Percentiles rank a stretch among this genome's conserved stretches.
Conservation (phyloP, 176 grass and related monocot genomes). For the Oryza meridionalis region DNA sequence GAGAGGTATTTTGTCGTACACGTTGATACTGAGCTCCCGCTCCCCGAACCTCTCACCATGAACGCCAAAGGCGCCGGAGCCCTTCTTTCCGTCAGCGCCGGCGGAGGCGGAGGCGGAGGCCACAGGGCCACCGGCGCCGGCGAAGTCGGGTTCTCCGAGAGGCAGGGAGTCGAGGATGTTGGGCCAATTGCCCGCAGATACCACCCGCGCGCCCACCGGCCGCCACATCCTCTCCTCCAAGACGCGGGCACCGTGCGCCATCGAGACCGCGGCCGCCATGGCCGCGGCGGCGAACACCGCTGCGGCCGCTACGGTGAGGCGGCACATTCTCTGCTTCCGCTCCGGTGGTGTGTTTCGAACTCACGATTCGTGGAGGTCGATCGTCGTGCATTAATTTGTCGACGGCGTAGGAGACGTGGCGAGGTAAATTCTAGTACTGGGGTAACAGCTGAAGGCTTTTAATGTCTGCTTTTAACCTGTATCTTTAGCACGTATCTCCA, state of each 20-base stretch:
- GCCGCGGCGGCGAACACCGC: neutral
- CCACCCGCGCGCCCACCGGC: neutral
- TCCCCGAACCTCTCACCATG: neutral
- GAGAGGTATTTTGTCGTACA: conserved; percentile 23
- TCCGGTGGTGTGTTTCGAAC: neutral
- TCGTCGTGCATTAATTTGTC: neutral
- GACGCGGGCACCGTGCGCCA: neutral
- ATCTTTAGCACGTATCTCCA: neutral
- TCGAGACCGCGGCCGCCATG: neutral
- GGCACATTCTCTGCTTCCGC: neutral
- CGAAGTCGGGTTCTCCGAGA: neutral
- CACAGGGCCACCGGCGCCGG: neutral
- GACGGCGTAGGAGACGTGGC: neutral
- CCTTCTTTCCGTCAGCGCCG: neutral
- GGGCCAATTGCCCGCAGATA: neutral
- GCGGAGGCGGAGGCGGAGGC: neutral
- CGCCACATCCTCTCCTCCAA: neutral
- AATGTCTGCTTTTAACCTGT: neutral
- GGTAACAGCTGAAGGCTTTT: neutral
- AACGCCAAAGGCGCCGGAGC: neutral
- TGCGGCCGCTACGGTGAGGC: neutral
- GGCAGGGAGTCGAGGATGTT: neutral
- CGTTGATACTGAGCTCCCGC: neutral
- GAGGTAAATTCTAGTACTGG: neutral
- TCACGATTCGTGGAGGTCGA: neutral